Evolutionary conservation across 2,329 filamentous ascomycete species (phyloP), one percentile per base, ranked within the genome.

Genomic region (Dryadomyces quercus-mongolicae): DNA sequence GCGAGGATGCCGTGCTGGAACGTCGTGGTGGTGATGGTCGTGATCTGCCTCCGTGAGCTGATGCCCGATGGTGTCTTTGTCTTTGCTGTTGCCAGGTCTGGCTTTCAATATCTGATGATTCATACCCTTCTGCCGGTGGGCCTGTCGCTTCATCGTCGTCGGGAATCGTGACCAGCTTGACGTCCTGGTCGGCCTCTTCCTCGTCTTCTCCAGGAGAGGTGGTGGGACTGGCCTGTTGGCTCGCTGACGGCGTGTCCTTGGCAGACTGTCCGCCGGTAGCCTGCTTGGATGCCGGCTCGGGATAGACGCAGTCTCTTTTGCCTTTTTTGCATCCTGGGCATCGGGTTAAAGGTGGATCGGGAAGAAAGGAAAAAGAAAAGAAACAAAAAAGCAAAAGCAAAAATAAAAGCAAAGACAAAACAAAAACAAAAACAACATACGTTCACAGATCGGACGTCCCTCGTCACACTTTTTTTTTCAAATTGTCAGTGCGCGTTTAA

Each of bases 231-330:
- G 68, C 65, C 52, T 71, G 70, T 57, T 72, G 71, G 48, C 68
- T 68, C 2, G 65, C 53, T 5, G 36, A 62, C 38, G 55, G 62
- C 48, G 49, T 43, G n/a, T 77, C 72, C 59, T 70, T 75, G 44
- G 68, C 59, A 38, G 63, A 58, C 49, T 66, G 60, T 47, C 63
- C 60, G 31, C 58, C 45, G 9, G 44, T 46, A 3, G 49, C 40
- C 22, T 70, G 66, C 58, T 74, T 77, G 43, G 70, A 66, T 49
- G 80, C 71, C 34, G 83, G 74, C 49, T 92, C 88, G 2, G 93
- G 92, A 66, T 96, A 98, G 56, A 86, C 76, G 67, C 93, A 98
- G 60, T 95, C 88, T 69, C 93, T 81, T 61, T 84, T 87, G 51
- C 92, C 93, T 70, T 97, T 98, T 62, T 83, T 85, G 68, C 93